Evolutionary conservation across 208 protist species (phyloP).

Genomic region (Wallacemonas collosoma): DNA sequence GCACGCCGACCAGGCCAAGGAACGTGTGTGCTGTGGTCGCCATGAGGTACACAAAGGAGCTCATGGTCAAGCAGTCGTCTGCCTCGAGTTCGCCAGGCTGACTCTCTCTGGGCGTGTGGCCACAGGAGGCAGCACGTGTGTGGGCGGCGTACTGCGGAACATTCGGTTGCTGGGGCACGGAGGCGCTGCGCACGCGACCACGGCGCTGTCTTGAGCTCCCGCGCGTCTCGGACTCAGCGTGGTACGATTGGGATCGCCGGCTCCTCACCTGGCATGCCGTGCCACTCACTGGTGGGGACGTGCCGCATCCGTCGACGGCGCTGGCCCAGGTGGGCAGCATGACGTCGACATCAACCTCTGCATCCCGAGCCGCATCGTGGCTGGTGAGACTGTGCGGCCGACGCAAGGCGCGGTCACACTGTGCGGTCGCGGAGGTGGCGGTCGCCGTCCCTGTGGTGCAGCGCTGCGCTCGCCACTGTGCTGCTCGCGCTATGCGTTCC

Average conservation of each 20-base stretch:
- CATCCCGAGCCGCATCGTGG: no score
- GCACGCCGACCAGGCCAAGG: slow-evolving; percentile 86
- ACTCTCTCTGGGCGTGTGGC: slow-evolving; percentile 31
- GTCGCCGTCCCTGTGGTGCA: no score
- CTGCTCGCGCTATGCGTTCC: not conserved
- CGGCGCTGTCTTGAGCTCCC: not conserved
- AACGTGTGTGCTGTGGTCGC: slow-evolving; percentile 86
- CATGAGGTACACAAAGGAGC: slow-evolving; percentile 62
- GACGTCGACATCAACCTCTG: no score
- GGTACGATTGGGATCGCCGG: not conserved
- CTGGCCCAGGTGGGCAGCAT: no score
- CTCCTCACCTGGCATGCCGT: not conserved
- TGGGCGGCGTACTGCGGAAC: slow-evolving; percentile 22
- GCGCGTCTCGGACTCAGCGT: not conserved
- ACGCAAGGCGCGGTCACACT: no score
- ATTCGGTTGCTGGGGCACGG: slow-evolving; percentile 26
- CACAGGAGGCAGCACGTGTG: slow-evolving; percentile 33
- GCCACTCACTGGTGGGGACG: no score
- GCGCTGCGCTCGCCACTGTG: not conserved
- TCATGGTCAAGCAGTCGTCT: slow-evolving; percentile 58
- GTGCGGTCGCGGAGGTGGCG: no score
- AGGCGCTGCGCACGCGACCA: slow-evolving; percentile 22
- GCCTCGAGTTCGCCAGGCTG: slow-evolving; percentile 40
- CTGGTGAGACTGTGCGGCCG: no score
- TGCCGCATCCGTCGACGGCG: no score